Conservation (phyloP, 1,284 basidiomycete genomes). For the Cryptococcus sp. region DNA sequence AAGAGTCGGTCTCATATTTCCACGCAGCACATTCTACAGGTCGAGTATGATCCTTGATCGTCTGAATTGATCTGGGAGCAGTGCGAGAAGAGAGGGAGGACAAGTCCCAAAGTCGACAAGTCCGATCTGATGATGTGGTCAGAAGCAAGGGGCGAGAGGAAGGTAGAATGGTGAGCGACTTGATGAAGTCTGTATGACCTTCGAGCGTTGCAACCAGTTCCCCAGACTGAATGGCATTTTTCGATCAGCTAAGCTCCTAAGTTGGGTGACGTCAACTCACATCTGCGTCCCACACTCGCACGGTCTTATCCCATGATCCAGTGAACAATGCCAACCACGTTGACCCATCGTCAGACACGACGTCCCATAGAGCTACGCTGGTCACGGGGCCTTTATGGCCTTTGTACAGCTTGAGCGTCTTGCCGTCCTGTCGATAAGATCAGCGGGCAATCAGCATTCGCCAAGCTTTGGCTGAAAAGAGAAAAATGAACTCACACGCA, state of each 20-base stretch:
- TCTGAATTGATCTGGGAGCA: slow-evolving; percentile 61
- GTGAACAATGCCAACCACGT: slow-evolving; percentile 61
- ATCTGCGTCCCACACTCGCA: slow-evolving; percentile 76
- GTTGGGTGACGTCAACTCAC: slow-evolving; percentile 54
- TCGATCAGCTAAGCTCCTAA: slow-evolving; percentile 1
- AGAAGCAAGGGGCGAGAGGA: slow-evolving; percentile 62
- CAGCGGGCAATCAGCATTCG: neutral
- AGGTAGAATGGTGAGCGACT: slow-evolving; percentile 70
- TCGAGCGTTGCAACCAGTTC: slow-evolving; percentile 65
- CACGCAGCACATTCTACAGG: slow-evolving; percentile 37
- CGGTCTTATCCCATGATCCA: slow-evolving; percentile 89
- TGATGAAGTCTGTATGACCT: slow-evolving; percentile 87
- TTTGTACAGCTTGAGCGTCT: slow-evolving; percentile 69
- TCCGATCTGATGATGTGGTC: slow-evolving; percentile 89
- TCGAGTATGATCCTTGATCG: slow-evolving; percentile 40
- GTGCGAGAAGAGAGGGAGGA: slow-evolving; percentile 45
- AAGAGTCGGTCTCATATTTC: slow-evolving; percentile 17
- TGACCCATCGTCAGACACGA: slow-evolving; percentile 31
- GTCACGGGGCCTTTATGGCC: slow-evolving; percentile 88
- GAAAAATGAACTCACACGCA: slow-evolving; percentile 61
- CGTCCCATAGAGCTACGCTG: slow-evolving; percentile 63
- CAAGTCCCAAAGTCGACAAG: slow-evolving; percentile 78
- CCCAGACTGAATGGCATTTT: slow-evolving; percentile 60
- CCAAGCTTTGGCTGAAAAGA: neutral
- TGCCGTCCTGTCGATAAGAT: slow-evolving; percentile 65